Conservation (phyloP, 768 basidiomycete genomes). For the Pholiota microspora region DNA sequence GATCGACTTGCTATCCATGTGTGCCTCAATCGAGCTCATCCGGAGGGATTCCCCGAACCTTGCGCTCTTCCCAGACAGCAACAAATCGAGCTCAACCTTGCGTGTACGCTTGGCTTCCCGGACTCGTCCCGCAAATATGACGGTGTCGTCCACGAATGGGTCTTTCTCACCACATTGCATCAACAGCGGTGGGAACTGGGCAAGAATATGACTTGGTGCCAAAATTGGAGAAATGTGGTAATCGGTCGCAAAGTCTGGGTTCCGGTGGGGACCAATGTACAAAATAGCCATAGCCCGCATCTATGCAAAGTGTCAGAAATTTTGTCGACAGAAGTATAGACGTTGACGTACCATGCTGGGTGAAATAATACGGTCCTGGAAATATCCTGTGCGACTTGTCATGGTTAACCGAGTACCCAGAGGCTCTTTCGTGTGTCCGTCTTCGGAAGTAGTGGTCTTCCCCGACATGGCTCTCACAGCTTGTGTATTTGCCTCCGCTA, state of each 20-base stretch:
- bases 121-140: conserved; percentile 94
- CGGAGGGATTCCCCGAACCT: conserved; percentile 61
- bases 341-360: conserved; percentile 83
- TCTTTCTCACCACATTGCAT: conserved; percentile 95
- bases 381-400: conserved; percentile 92
- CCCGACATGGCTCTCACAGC: conserved; percentile 34
- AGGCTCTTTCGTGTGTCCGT: conserved; percentile 45
- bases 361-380: conserved; percentile 90
- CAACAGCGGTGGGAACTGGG: conserved; percentile 90
- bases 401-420: conserved; percentile 90
- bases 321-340: not conserved
- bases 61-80: conserved; percentile 58
- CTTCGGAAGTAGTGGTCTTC: conserved; percentile 23
- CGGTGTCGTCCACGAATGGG: conserved; percentile 95
- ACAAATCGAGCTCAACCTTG: conserved; percentile 67
- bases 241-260: conserved; percentile 93
- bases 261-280: conserved; percentile 91
- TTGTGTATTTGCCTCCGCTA: conserved; percentile 48
- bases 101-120: conserved; percentile 90
- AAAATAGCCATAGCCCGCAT: conserved; percentile 99
- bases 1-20: conserved; percentile 29
- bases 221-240: conserved; percentile 96
- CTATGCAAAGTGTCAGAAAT: conserved; percentile 39
- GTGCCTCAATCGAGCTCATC: conserved; percentile 49
- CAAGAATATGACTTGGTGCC: conserved; percentile 77